Percentiles rank a stretch among this genome's conserved stretches.
These are phyloP conservation scores for Backusella liffmaniae DNA, from an alignment of 192 early-diverging fungal species.

Conservation along the genomic window DNA sequence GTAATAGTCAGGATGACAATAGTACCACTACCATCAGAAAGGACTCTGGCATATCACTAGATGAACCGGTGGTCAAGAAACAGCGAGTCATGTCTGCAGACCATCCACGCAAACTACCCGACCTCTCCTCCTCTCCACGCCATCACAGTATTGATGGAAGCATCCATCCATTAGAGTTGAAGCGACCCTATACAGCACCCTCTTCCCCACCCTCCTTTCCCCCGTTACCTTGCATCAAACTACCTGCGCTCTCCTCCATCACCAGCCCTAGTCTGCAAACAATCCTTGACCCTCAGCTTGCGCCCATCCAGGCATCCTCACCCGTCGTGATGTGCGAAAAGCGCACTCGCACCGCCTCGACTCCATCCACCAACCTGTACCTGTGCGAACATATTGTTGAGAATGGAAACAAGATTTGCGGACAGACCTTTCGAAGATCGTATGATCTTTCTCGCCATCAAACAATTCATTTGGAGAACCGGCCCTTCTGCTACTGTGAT, in stretches of 20 bases:
- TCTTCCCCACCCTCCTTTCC: background rate
- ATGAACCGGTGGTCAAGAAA: constrained; percentile 4
- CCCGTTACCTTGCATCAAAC: background rate
- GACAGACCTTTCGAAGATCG: constrained; percentile 34
- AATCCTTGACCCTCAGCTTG: background rate
- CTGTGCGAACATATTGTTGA: constrained; percentile 28
- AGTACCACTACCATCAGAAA: background rate
- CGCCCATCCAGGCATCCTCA: background rate
- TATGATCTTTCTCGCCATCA: constrained; percentile 38
- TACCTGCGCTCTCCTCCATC: constrained; percentile 8
- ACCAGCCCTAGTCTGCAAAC: background rate
- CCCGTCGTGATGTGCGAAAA: background rate
- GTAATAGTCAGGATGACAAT: background rate
- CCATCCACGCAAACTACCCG: background rate
- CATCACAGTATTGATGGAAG: constrained; percentile 6
- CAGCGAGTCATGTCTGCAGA: constrained; percentile 16
- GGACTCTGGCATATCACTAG: constrained; percentile 21
- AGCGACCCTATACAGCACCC: constrained; percentile 11
- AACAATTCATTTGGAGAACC: constrained; percentile 35
- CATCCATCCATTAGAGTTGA: constrained; percentile 4
- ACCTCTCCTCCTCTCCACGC: background rate
- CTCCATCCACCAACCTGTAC: background rate
- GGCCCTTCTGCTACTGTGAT: constrained; percentile 34
- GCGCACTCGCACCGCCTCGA: background rate
- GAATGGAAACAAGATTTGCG: constrained; percentile 17